phyloP scores from a whole-genome alignment of 1,139 yeast genomes.

The Entelexis sorbosivorans region DNA sequence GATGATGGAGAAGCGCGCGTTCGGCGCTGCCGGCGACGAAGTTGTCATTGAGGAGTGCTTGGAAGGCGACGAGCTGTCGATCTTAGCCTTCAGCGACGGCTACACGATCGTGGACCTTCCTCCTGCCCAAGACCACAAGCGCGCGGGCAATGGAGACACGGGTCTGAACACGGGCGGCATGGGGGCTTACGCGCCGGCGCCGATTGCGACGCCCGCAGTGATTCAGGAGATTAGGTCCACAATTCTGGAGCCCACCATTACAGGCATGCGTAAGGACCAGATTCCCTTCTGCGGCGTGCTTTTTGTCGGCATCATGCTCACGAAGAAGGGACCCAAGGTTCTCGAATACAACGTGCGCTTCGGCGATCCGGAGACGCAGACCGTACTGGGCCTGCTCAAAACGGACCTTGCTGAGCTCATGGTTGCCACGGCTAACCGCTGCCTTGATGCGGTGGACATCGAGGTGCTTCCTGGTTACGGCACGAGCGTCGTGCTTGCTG shows the following conservation, averaged over 20 bases:
- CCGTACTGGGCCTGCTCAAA: constrained; percentile 77
- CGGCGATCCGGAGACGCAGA: constrained; percentile 98
- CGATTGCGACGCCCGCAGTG: constrained; percentile 65
- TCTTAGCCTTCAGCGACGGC: constrained; percentile 88
- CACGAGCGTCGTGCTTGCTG: constrained; percentile 90
- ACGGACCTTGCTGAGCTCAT: constrained; percentile 87
- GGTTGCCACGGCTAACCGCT: constrained; percentile 88
- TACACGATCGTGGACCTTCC: constrained; percentile 85
- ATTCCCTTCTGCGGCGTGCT: constrained; percentile 91
- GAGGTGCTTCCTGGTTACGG: constrained; percentile 54
- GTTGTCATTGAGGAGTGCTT: constrained; percentile 92
- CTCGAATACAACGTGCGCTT: constrained; percentile 95
- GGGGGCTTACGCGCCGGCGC: constrained; percentile 99
- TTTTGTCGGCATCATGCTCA: constrained; percentile 92
- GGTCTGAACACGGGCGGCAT: constrained; percentile 98
- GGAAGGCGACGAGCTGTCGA: constrained; percentile 94
- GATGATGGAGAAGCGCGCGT: constrained; percentile 80
- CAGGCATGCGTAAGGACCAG: constrained; percentile 94
- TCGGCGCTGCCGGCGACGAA: constrained; percentile 91
- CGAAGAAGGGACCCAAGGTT: constrained; percentile 78
- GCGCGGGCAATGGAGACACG: constrained; percentile 83
- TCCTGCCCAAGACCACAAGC: constrained; percentile 96
- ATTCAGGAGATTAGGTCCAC: constrained; percentile 57
- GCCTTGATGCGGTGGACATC: constrained; percentile 75
- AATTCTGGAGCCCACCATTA: constrained; percentile 81